Evolutionary conservation across 306 rosid genomes (phyloP).

Genomic region (Chamaecrista fasciculata): DNA sequence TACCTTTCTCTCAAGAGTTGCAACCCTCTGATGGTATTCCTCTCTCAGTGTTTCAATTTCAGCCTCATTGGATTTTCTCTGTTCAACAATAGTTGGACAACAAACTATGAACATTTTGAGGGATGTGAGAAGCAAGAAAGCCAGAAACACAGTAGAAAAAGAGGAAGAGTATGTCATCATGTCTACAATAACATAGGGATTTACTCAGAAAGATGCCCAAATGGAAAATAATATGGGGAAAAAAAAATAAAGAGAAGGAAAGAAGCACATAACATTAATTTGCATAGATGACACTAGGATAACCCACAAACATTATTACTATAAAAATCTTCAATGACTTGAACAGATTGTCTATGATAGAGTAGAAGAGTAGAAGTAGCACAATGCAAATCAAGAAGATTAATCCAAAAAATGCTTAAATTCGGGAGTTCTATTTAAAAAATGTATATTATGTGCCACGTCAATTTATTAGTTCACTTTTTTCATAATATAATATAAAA

Average conservation of each 20-base stretch:
- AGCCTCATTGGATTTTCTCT: constrained; percentile 74
- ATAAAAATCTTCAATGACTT: not conserved
- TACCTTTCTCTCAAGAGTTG: constrained; percentile 76
- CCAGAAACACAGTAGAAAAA: not conserved
- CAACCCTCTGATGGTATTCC: constrained; percentile 78
- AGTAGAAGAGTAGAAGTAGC: not conserved
- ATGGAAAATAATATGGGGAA: not conserved
- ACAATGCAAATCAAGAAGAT: not conserved
- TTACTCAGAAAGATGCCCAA: not conserved
- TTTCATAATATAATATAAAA: constrained; percentile 1
- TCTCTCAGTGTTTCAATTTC: constrained; percentile 75
- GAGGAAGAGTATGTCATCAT: not conserved
- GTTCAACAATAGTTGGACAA: constrained; percentile 37
- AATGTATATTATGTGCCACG: not conserved
- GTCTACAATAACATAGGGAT: not conserved
- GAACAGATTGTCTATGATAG: not conserved
- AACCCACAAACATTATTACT: constrained; percentile 11
- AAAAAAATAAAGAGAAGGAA: too few species aligned
- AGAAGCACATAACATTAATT: not conserved
- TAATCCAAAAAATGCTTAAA: constrained; percentile 16
- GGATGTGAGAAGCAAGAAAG: not conserved
- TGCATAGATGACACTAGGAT: constrained; percentile 2
- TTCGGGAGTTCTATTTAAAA: not conserved
- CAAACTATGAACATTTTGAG: constrained; percentile 9
- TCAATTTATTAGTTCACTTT: not conserved